Evolutionary conservation across 2,329 filamentous ascomycete species (phyloP), one percentile per base, ranked within the genome.

Genomic region (Aspergillus sp.): DNA sequence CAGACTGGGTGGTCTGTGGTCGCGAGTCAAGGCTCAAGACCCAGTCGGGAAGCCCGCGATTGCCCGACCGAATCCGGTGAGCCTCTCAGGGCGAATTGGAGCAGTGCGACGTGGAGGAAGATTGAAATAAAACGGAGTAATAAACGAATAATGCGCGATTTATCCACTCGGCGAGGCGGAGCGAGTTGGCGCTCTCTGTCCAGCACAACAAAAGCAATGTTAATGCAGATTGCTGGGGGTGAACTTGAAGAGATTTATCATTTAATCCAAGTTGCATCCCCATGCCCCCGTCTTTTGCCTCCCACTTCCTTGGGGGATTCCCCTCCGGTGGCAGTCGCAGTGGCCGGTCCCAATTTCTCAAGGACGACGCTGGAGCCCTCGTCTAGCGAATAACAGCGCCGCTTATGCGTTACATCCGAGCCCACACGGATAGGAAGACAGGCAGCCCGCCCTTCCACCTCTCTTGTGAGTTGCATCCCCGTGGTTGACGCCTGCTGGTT

Each of bases 51-150:
- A 59, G 53, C 48, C 56, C 58, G 62, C 56, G 56, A 64, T 60
- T 57, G 47, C 52, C 57, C 57, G 49, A 44, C 50, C 56, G 47
- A 56, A 63, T 63, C 60, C 61, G 62, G 61, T 57, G 59, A 58
- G 52, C 31, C n/a, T 35, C 27, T 31, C 9, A 31, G 3, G 27
- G 9, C 27, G 27, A 27, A 44, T 53, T 37, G 40, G 50, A 19
- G 23, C 19, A n/a, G 31, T 51, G 53, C 51, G 57, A 59, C 56
- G 59, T 57, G 58, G 60, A 60, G 49, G 51, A 49, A 44, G 19
- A 21, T 11, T 44, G 5, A 5, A 24, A 44, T 44, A 14, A 44
- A 15, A 37, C 14, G 9, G 27, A 31, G 27, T 31, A 31, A 31
- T 31, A 31, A 31, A 11, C 27, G 27, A 31, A 31, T 31, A 31